These are phyloP conservation scores for Cordyceps farinosa DNA, from an alignment of 2,329 filamentous ascomycete species.

Conservation along the genomic window DNA sequence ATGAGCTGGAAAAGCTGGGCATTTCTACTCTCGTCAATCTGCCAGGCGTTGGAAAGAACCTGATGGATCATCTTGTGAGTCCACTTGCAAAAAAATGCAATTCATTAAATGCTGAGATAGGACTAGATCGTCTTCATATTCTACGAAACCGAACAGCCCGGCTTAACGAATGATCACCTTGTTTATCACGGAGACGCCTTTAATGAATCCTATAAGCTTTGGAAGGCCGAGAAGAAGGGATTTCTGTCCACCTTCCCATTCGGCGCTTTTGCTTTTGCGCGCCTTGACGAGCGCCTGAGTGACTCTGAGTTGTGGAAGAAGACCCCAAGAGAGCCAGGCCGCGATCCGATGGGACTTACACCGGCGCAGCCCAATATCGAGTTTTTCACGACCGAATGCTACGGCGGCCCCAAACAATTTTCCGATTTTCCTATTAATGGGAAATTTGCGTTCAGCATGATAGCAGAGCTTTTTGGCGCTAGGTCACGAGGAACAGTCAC, in stretches of 20 bases:
- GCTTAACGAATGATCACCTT: slow-evolving; percentile 51
- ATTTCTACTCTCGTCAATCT: slow-evolving; percentile 42
- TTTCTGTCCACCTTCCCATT: slow-evolving; percentile 60
- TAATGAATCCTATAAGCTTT: slow-evolving; percentile 48
- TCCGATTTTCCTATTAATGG: slow-evolving; percentile 49
- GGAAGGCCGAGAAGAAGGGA: slow-evolving; percentile 56
- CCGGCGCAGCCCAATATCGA: slow-evolving; percentile 57
- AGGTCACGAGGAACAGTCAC: slow-evolving; percentile 53
- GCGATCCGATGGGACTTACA: slow-evolving; percentile 61
- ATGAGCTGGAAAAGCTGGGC: slow-evolving; percentile 38
- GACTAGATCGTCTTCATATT: slow-evolving; percentile 53
- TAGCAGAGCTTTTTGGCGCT: slow-evolving; percentile 55
- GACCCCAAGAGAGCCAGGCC: slow-evolving; percentile 44
- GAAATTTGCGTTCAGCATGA: slow-evolving; percentile 55
- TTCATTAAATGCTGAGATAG: not conserved
- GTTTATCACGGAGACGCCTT: slow-evolving; percentile 53
- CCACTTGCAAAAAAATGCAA: not conserved
- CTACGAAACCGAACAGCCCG: slow-evolving; percentile 52
- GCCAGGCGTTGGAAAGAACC: slow-evolving; percentile 49
- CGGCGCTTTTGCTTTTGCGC: slow-evolving; percentile 57
- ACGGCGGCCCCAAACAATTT: slow-evolving; percentile 58
- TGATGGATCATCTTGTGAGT: slow-evolving; percentile 44
- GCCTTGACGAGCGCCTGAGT: slow-evolving; percentile 57
- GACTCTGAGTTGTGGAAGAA: slow-evolving; percentile 52
- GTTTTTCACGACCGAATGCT: slow-evolving; percentile 60